Conservation (phyloP, 1,139 yeast species). For the Geotrichum europaeum region DNA sequence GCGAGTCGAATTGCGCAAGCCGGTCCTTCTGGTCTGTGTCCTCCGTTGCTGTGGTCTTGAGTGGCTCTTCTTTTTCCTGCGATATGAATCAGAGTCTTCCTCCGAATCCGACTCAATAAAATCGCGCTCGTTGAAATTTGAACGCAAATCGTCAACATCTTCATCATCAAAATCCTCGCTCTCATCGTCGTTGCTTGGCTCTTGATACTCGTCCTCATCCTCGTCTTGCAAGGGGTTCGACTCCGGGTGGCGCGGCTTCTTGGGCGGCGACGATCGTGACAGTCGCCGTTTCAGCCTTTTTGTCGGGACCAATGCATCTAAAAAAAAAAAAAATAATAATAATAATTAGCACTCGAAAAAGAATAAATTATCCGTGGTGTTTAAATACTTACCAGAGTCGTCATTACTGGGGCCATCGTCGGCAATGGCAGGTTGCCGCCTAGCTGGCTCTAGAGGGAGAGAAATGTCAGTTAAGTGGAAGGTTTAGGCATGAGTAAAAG, state of each 20-base stretch:
- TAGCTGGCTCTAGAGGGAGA: neutral
- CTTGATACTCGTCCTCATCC: constrained; percentile 24
- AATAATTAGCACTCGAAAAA: neutral
- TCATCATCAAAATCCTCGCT: neutral
- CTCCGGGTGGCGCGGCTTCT: neutral
- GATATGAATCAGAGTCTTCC: neutral
- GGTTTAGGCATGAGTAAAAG: neutral
- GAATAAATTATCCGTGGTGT: neutral
- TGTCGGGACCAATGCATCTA: constrained; percentile 2
- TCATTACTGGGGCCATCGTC: constrained; percentile 18
- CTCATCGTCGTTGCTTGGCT: constrained; percentile 18
- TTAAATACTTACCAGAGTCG: neutral
- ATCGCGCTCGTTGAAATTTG: neutral
- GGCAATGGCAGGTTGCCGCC: neutral
- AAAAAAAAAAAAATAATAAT: neutral
- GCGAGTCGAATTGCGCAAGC: neutral
- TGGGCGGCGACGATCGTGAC: neutral
- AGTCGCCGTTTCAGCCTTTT: constrained; percentile 7
- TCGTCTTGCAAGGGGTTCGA: constrained; percentile 19
- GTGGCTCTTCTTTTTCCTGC: neutral
- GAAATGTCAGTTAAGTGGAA: neutral
- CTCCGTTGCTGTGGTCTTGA: neutral
- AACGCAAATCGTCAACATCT: neutral
- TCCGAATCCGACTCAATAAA: constrained; percentile 19
- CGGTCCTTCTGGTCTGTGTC: neutral